These are phyloP conservation scores for Quambalaria eucalypti DNA, from an alignment of 1,284 basidiomycete genomes.

Conservation along the genomic window DNA sequence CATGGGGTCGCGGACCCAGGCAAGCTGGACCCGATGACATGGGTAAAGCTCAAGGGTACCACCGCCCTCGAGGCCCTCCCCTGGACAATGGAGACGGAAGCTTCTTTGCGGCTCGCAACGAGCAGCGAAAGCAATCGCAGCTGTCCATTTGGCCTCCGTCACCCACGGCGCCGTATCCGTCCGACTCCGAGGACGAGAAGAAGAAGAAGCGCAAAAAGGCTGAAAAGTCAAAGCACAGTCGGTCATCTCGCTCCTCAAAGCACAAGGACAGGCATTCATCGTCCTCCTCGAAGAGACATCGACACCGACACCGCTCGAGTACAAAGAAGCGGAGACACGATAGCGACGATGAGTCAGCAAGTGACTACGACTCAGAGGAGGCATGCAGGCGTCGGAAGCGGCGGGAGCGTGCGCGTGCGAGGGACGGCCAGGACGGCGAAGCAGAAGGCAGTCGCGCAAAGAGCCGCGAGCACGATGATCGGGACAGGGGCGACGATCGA, in stretches of 20 bases:
- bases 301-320: too few relatives aligned
- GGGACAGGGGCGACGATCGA: slow-evolving; percentile 3
- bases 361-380: slow-evolving; percentile 5
- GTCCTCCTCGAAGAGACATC: too few relatives aligned
- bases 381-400: slow-evolving; percentile 1
- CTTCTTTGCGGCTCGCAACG: slow-evolving; percentile 22
- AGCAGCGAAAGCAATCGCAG: slow-evolving; percentile 26
- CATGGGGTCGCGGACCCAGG: background rate
- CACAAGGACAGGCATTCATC: background rate
- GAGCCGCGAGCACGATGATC: background rate
- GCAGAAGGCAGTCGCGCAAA: background rate
- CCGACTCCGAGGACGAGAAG: slow-evolving; percentile 23
- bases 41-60: too few relatives aligned
- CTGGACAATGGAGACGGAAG: slow-evolving; percentile 2
- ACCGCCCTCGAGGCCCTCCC: background rate
- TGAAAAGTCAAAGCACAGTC: slow-evolving; percentile 12
- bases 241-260: slow-evolving; percentile 2
- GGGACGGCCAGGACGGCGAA: background rate
- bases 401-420: slow-evolving; percentile 3
- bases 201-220: slow-evolving; percentile 9
- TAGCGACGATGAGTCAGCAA: background rate
- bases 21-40: background rate
- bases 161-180: slow-evolving; percentile 18
- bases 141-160: slow-evolving; percentile 32
- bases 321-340: background rate